A percentile compares a stretch with the other conserved stretches of the same genome.
Conservation (phyloP, 495 filamentous ascomycete genomes). For the Ascobolus immersus region DNA sequence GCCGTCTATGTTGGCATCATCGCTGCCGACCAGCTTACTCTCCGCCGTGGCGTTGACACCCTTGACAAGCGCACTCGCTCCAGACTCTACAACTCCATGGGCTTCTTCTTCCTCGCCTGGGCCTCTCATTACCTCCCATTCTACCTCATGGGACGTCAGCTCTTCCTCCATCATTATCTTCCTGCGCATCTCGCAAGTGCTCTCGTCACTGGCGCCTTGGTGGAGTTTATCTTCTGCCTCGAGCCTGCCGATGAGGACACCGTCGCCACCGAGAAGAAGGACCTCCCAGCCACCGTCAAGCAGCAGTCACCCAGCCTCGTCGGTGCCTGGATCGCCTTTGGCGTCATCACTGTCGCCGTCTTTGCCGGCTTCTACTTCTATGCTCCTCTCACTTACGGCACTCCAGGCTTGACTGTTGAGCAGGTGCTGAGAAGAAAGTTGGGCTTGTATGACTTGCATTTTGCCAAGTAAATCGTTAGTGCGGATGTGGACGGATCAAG, state of each 20-base stretch:
- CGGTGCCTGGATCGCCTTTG: conserved; percentile 49
- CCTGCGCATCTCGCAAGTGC: conserved; percentile 75
- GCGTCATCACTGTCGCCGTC: conserved; percentile 39
- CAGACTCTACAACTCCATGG: conserved; percentile 89
- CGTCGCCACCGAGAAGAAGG: conserved; percentile 20
- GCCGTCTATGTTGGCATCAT: conserved; percentile 86
- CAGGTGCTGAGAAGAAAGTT: conserved; percentile 72
- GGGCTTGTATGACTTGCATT: conserved; percentile 92
- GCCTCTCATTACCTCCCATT: conserved; percentile 94
- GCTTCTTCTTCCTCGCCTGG: conserved; percentile 97
- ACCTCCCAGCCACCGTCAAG: no score
- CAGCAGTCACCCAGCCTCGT: conserved; percentile 48
- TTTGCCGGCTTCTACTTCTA: conserved; percentile 76
- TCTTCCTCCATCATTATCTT: conserved; percentile 94
- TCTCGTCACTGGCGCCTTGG: conserved; percentile 81
- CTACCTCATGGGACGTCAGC: conserved; percentile 88
- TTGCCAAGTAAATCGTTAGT: conserved; percentile 92
- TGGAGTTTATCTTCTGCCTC: conserved; percentile 88
- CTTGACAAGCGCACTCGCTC: conserved; percentile 76
- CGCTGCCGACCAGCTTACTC: conserved; percentile 74
- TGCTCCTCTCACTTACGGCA: conserved; percentile 81
- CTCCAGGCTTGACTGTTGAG: conserved; percentile 62
- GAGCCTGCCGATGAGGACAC: conserved; percentile 37
- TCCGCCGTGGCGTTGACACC: conserved; percentile 76
- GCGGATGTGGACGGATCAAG: neutral